Conservation (phyloP, 345 rosid species). For the Heritiera littoralis region DNA sequence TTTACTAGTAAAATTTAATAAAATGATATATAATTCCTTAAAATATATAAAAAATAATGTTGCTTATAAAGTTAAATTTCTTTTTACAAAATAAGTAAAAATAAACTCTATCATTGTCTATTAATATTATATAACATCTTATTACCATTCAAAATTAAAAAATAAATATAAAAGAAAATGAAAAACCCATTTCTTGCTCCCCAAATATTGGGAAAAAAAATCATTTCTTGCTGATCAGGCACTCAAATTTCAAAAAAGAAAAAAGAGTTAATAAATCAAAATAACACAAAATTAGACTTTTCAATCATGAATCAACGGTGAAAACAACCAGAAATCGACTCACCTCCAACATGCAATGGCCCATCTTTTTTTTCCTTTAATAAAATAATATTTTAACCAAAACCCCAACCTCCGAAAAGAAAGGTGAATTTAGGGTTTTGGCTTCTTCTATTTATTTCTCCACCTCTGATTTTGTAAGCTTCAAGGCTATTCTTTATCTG, state of each 20-base stretch:
- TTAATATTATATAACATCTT: too few relatives aligned
- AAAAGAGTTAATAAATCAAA: neutral
- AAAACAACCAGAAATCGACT: neutral
- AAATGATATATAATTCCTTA: too few relatives aligned
- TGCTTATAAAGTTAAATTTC: too few relatives aligned
- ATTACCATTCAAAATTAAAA: too few relatives aligned
- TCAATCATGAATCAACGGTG: neutral
- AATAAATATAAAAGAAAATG: too few relatives aligned
- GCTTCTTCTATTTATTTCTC: slow-evolving; percentile 8
- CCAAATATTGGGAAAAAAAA: neutral
- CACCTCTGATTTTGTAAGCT: neutral
- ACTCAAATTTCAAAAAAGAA: neutral
- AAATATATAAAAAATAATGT: too few relatives aligned
- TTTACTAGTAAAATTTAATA: too few relatives aligned
- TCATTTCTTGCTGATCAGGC: neutral
- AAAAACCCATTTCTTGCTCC: too few relatives aligned
- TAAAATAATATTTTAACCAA: slow-evolving; percentile 8
- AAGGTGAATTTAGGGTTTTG: slow-evolving; percentile 17
- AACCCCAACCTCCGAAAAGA: neutral
- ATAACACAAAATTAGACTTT: neutral
- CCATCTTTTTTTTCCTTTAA: neutral
- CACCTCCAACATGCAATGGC: slow-evolving; percentile 11
- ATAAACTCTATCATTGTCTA: too few relatives aligned
- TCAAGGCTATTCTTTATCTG: neutral
- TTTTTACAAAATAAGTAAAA: too few relatives aligned